A percentile compares a stretch with the other conserved stretches of the same genome.
phyloP scores from a whole-genome alignment of 2,329 filamentous ascomycete genomes.

The Cordyceps tenuipes region DNA sequence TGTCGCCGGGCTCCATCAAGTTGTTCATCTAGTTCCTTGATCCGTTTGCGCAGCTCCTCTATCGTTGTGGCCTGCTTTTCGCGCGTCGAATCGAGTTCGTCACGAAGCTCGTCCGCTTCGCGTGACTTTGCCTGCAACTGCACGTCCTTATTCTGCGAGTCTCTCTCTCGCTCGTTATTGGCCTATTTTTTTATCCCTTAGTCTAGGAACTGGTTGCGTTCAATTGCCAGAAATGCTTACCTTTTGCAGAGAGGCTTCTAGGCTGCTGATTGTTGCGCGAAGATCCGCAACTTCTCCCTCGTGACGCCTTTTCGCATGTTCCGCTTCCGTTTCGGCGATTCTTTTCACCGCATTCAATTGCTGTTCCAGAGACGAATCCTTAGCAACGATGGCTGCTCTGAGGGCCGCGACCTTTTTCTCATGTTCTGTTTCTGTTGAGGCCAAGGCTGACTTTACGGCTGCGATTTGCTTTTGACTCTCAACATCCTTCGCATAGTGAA shows the following conservation, averaged over 20 bases:
- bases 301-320: conserved; percentile 37
- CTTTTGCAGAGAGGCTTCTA: conserved; percentile 57
- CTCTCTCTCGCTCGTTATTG: conserved; percentile 50
- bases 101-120: conserved; percentile 27
- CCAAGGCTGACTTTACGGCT: conserved; percentile 15
- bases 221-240: conserved; percentile 23
- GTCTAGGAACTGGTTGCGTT: not conserved
- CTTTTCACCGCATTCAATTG: conserved; percentile 40
- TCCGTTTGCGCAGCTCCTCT: conserved; percentile 16
- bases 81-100: conserved; percentile 26
- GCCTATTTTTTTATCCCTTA: conserved; percentile 8
- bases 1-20: conserved; percentile 17
- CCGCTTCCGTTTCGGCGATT: conserved; percentile 38
- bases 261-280: conserved; percentile 48
- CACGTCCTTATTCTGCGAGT: conserved; percentile 25
- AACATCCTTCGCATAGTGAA: conserved; percentile 22
- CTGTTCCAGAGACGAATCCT: conserved; percentile 27
- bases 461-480: conserved; percentile 23
- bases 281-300: conserved; percentile 59
- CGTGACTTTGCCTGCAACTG: conserved; percentile 42
- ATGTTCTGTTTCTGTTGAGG: conserved; percentile 25
- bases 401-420: conserved; percentile 20
- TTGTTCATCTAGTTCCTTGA: conserved; percentile 21
- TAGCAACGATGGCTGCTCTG: conserved; percentile 2
- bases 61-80: conserved; percentile 25